Percentiles rank a stretch among this genome's conserved stretches.
Evolutionary conservation across 768 basidiomycete genomes (phyloP).

Genomic region (Suillus subalutaceus): DNA sequence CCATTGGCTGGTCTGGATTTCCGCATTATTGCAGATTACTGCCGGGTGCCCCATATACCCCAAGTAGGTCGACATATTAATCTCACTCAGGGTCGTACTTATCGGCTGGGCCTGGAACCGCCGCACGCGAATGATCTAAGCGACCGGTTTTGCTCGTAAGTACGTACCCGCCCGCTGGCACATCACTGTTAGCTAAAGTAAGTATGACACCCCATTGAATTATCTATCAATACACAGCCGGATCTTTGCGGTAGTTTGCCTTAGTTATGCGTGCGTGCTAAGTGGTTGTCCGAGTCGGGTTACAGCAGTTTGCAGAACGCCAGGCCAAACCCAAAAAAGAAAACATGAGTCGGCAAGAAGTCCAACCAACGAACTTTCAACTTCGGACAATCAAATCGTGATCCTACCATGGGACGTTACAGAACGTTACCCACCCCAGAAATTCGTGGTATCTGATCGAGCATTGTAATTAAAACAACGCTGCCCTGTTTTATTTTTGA

Average conservation of each 20-base stretch:
- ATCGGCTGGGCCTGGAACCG: slow-evolving; percentile 6
- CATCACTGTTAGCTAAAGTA: not conserved
- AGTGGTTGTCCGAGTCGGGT: not conserved
- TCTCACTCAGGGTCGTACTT: slow-evolving; percentile 4
- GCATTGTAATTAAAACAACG: no score
- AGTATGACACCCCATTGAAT: not conserved
- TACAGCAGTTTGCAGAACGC: not conserved
- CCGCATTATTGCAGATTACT: slow-evolving; percentile 2
- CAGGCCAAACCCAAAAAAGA: not conserved
- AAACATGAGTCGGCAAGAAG: no score
- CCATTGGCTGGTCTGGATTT: not conserved
- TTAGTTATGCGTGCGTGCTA: no score
- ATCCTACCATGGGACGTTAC: no score
- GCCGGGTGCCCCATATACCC: not conserved
- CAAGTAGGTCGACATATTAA: not conserved
- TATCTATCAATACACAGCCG: not conserved
- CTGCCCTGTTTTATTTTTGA: no score
- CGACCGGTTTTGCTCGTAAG: not conserved
- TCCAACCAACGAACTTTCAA: no score
- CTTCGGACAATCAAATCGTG: no score
- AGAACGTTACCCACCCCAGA: no score
- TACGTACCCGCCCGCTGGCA: not conserved
- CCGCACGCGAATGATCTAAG: not conserved
- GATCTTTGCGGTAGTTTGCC: not conserved
- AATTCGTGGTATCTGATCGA: no score